Percentiles rank a stretch among this genome's conserved stretches.
Evolutionary conservation across 2,329 filamentous ascomycete genomes (phyloP).

Genomic region (Claviceps sp.): DNA sequence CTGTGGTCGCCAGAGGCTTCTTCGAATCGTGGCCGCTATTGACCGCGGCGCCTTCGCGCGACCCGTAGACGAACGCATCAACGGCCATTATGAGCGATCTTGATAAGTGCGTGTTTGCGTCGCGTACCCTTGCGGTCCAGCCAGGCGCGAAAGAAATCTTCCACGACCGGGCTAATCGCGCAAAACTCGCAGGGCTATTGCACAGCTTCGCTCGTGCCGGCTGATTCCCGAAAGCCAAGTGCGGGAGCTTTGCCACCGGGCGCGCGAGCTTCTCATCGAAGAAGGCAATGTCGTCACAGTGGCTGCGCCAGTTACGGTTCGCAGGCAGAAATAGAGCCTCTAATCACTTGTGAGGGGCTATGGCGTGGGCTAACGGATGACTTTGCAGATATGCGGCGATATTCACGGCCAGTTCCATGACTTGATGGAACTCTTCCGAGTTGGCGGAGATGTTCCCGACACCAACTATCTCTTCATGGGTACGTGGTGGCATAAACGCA

Average conservation of each 20-base stretch:
- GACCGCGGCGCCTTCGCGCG: conserved; percentile 8
- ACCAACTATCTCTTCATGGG: conserved; percentile 97
- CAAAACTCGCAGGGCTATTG: conserved; percentile 57
- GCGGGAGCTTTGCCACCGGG: conserved; percentile 93
- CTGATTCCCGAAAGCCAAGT: conserved; percentile 94
- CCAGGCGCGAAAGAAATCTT: not conserved
- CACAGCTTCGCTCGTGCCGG: conserved; percentile 86
- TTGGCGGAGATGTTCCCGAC: conserved; percentile 85
- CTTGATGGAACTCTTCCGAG: conserved; percentile 89
- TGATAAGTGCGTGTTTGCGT: conserved; percentile 52
- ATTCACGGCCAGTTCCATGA: conserved; percentile 97
- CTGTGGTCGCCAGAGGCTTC: conserved; percentile 10
- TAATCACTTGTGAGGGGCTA: not conserved
- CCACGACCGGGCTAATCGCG: not conserved
- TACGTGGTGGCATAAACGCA: conserved; percentile 21
- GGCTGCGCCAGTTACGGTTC: conserved; percentile 81
- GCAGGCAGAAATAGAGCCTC: conserved; percentile 9
- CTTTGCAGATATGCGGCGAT: conserved; percentile 71
- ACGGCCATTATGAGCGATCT: conserved; percentile 67
- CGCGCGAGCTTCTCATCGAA: conserved; percentile 87
- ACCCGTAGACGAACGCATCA: not conserved
- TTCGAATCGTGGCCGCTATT: conserved; percentile 7
- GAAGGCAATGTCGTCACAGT: conserved; percentile 96
- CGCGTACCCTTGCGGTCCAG: too few species aligned
- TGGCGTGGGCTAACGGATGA: not conserved